phyloP scores from a whole-genome alignment of 768 basidiomycete species.

The Lyophyllum decastes region DNA sequence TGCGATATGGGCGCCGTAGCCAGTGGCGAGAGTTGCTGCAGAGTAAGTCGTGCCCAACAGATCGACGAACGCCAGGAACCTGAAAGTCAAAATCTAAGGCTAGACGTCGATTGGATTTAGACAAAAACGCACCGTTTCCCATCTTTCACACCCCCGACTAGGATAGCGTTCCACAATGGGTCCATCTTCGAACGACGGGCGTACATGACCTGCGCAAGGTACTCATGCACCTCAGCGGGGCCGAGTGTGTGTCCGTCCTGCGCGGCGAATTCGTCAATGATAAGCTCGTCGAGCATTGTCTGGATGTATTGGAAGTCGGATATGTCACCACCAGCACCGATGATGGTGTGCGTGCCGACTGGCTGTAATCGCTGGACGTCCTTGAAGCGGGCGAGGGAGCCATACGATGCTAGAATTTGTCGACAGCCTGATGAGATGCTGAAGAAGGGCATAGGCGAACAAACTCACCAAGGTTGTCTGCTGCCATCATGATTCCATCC shows the following conservation, averaged over 20 bases:
- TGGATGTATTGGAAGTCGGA: constrained; percentile 96
- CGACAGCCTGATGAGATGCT: not conserved
- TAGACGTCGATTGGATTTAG: too few species aligned
- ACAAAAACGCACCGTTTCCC: constrained; percentile 62
- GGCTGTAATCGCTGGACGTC: constrained; percentile 87
- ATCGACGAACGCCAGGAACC: constrained; percentile 94
- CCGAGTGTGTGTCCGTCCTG: constrained; percentile 85
- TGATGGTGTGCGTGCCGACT: constrained; percentile 80
- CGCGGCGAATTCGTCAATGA: constrained; percentile 76
- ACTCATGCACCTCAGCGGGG: constrained; percentile 90
- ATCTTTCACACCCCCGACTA: constrained; percentile 91
- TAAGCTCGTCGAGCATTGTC: constrained; percentile 71
- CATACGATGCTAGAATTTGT: constrained; percentile 76
- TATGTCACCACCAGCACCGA: constrained; percentile 96
- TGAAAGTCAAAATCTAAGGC: constrained; percentile 26
- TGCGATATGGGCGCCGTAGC: constrained; percentile 92
- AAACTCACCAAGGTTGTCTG: constrained; percentile 87
- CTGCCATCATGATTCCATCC: constrained; percentile 97
- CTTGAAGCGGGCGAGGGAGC: constrained; percentile 96
- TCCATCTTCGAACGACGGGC: constrained; percentile 83
- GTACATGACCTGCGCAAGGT: constrained; percentile 90
- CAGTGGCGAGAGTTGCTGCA: constrained; percentile 91
- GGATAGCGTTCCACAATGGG: constrained; percentile 92
- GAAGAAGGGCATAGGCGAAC: not conserved
- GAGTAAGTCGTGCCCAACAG: constrained; percentile 95